A percentile compares a stretch with the other conserved stretches of the same genome.
Conservation (phyloP, 1,284 basidiomycete genomes). For the Ustilago loliicola region DNA sequence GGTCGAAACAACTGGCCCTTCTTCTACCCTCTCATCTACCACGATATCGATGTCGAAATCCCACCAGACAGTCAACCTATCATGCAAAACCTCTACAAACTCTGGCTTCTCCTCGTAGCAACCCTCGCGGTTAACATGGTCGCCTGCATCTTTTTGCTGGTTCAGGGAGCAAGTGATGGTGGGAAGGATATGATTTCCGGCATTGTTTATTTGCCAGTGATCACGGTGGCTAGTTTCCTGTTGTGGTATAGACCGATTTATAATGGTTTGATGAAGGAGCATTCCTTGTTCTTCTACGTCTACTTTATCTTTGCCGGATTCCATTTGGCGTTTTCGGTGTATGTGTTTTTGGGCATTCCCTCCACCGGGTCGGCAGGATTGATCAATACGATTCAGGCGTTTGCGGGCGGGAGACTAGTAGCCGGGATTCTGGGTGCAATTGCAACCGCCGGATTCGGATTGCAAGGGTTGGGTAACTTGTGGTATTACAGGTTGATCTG, state of each 20-base stretch:
- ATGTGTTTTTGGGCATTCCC: conserved; percentile 69
- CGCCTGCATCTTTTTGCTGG: conserved; percentile 86
- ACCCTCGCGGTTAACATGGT: conserved; percentile 91
- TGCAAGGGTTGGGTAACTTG: conserved; percentile 86
- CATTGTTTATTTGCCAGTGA: conserved; percentile 85
- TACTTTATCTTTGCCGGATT: conserved; percentile 79
- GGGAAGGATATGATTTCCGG: conserved; percentile 80
- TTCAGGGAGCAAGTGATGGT: conserved; percentile 81
- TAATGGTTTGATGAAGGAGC: conserved; percentile 94
- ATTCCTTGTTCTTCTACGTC: conserved; percentile 73
- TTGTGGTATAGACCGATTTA: conserved; percentile 91
- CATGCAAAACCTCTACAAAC: conserved; percentile 78
- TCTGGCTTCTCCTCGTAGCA: conserved; percentile 73
- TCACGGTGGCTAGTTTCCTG: conserved; percentile 84
- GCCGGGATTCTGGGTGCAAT: conserved; percentile 78
- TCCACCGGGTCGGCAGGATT: conserved; percentile 95
- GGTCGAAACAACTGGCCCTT: conserved; percentile 91
- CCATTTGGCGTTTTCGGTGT: conserved; percentile 87
- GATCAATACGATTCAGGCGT: conserved; percentile 84
- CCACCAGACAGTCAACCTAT: conserved; percentile 83
- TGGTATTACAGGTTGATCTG: conserved; percentile 87
- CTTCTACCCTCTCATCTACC: conserved; percentile 93
- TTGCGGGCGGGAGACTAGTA: conserved; percentile 37
- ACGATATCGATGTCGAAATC: conserved; percentile 90
- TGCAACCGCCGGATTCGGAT: conserved; percentile 85